Evolutionary conservation across 257 asterid species (phyloP).

Genomic region (Penstemon newberryi): DNA sequence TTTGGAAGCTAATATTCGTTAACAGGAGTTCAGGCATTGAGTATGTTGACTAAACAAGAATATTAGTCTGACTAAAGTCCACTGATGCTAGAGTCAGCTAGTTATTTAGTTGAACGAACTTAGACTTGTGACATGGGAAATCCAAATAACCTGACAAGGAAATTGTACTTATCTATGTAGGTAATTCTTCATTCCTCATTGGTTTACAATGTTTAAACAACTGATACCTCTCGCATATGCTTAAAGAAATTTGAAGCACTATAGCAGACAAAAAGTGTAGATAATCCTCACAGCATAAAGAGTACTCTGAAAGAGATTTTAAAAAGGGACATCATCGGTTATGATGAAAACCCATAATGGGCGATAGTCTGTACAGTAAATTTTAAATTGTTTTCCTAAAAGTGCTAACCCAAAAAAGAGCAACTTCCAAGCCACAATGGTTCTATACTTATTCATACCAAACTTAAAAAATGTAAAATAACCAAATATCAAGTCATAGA

Average conservation of each 20-base stretch:
- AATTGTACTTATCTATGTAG: slow-evolving; percentile 2
- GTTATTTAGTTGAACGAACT: slow-evolving; percentile 3
- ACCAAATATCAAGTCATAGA: slow-evolving; percentile 18
- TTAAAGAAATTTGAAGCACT: not conserved
- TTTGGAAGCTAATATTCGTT: not conserved
- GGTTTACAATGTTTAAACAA: not conserved
- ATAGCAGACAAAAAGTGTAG: not conserved
- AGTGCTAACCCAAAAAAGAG: not conserved
- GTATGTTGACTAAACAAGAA: not conserved
- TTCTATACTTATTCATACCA: slow-evolving; percentile 3
- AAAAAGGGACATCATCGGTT: too few relatives aligned
- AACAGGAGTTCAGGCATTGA: not conserved
- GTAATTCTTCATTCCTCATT: slow-evolving; percentile 15
- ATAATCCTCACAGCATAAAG: not conserved
- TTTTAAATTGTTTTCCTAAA: not conserved
- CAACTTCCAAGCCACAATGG: slow-evolving; percentile 2
- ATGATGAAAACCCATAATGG: not conserved
- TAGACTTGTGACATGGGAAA: not conserved
- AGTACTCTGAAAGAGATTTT: not conserved
- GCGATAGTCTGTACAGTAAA: not conserved
- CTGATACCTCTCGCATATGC: not conserved
- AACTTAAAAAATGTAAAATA: slow-evolving; percentile 15
- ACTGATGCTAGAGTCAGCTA: not conserved
- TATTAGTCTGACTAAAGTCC: not conserved
- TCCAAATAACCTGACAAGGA: slow-evolving; percentile 1